Base-by-base conservation (phyloP, 352 stramenopile genomes). In the Achlya hypogyna region DNA sequence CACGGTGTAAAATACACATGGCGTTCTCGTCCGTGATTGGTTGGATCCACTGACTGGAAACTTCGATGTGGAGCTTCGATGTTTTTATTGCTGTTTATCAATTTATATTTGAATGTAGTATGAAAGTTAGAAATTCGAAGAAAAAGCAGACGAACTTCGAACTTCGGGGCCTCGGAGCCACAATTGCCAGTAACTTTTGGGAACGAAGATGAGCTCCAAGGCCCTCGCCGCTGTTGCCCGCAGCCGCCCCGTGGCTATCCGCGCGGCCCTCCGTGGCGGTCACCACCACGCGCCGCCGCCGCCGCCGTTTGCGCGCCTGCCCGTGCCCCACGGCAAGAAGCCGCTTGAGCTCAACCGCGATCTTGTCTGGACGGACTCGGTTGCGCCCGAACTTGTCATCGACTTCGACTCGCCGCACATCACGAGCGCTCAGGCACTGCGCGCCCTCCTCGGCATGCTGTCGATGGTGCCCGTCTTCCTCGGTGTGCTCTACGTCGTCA, bases 391-490 rank as follows among this genome's bases (percentile, higher is more conserved):
- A 78, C 91, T 85, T 72, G 73, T 95, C 40, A 88, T 95, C 70
- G 86, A 95, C 76, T 95, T 95, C 53, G 86, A 95, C 66, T 84
- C 86, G 62, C 81, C 86, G 68, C 86, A 95, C 73, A 81, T 95
- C 47, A 78, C 84, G 60, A 91, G 88, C 72, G 88, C 80, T 68
- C 75, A 76, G 29, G 86, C 86, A 34, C 72, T 93, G 34, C 78
- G 79, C 65, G 79, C 91, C 70, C 76, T 87, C 62, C 71, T 85
- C 35, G 53, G 73, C 40, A 82, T 79, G 20, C 63, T 95, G 31
- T 76, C 77, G 38, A 77, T 59, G 4, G 70, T 95, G 25, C 74
- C 73, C 38, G 87, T 81, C 58, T 75, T 95, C 65, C 88, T 95
- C 78, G 78, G 75, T 32, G 78, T 89, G 65, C 72, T 93, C 63